Percentiles rank a stretch among this genome's conserved stretches.
Evolutionary conservation across 2,329 filamentous ascomycete species (phyloP).

Genomic region (Endocalyx cinctus): DNA sequence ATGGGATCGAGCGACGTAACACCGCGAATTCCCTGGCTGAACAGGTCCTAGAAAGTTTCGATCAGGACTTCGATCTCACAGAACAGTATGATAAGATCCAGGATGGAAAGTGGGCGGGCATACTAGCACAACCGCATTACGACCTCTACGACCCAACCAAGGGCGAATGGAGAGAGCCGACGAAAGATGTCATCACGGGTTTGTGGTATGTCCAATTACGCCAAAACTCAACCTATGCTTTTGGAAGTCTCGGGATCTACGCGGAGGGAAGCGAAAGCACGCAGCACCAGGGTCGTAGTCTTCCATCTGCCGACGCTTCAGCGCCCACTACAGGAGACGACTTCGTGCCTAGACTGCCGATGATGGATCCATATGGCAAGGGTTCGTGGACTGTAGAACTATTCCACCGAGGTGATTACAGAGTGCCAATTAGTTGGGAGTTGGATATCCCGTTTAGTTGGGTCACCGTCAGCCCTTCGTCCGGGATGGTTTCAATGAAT

Average conservation of each 20-base stretch:
- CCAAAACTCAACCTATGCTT: constrained; percentile 45
- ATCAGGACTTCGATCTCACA: constrained; percentile 44
- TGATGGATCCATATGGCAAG: constrained; percentile 42
- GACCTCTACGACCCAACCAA: constrained; percentile 47
- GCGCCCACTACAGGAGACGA: constrained; percentile 35
- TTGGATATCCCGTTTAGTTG: constrained; percentile 35
- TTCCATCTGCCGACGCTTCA: constrained; percentile 36
- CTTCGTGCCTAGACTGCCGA: constrained; percentile 37
- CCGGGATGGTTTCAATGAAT: constrained; percentile 28
- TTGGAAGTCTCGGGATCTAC: constrained; percentile 50
- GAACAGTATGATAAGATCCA: constrained; percentile 47
- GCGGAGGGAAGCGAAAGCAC: constrained; percentile 55
- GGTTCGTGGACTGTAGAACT: constrained; percentile 44
- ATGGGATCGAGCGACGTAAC: constrained; percentile 52
- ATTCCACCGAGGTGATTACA: constrained; percentile 40
- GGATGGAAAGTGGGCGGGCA: constrained; percentile 52
- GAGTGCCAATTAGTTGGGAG: constrained; percentile 32
- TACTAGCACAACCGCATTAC: constrained; percentile 45
- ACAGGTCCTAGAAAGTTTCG: constrained; percentile 43
- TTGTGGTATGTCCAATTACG: constrained; percentile 46
- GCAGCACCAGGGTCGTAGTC: constrained; percentile 45
- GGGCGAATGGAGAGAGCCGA: constrained; percentile 53
- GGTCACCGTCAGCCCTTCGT: constrained; percentile 21
- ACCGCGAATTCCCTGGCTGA: constrained; percentile 46
- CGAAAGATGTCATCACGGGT: constrained; percentile 51